Evolutionary conservation across 345 rosid species (phyloP), one percentile per base, ranked within the genome.

Genomic region (Isatis tinctoria): DNA sequence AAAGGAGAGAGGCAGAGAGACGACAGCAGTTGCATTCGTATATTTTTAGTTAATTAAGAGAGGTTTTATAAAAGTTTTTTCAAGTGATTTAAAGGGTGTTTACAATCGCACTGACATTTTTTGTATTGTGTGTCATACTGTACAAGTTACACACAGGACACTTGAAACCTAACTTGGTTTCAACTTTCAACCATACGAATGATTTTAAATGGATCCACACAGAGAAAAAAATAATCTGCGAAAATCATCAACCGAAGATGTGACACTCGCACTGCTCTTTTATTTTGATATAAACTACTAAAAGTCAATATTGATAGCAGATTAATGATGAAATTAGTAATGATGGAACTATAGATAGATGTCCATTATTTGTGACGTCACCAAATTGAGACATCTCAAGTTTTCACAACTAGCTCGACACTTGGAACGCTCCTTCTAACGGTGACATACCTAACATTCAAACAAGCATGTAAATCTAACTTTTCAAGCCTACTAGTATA

Each of bases 21-120:
- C 14, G 45, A n/a, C n/a, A n/a, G 26, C 28, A 33, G 37, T 51
- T 67, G 73, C 76, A 73, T 52, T 41, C 70, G 61, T 61, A 47
- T n/a, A n/a, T n/a, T n/a, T n/a, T n/a, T n/a, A n/a, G n/a, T 35
- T 35, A 35, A 35, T 35, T 8, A 35, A 5, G 36, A 32, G 36
- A 32, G 36, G 36, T 33, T 33, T 33, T 4, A 6, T 6, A 7
- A 0, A 33, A 7, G 36, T 33, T 33, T 28, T 32, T 35, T 7
- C 37, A 35, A 30, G 2, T 33, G 24, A 2, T 22, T 22, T 22
- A 22, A 22, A 33, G 6, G 36, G 9, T 6, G 6, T 6, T 33
- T 24, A 22, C 3, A 14, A n/a, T 40, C 67, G 67, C 70, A 22
- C 43, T 33, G 5, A 36, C 45, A 5, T 18, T 36, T 36, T 8